phyloP scores from a whole-genome alignment of 352 stramenopile genomes.

The Plasmopara viticola region DNA sequence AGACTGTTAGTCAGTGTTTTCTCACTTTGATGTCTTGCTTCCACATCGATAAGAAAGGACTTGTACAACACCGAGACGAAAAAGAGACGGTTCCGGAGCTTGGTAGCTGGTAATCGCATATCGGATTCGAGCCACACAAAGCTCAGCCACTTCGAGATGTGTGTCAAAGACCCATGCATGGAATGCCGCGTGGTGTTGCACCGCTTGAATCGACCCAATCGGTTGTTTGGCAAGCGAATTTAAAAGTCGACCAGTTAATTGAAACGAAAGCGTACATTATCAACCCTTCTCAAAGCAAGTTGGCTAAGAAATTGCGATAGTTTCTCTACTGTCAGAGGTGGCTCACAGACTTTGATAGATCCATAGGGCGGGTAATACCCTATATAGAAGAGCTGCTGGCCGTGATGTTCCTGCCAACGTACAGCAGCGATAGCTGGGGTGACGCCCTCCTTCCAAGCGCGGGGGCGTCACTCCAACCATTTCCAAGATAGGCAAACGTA shows the following conservation, averaged over 20 bases:
- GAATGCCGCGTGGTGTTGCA: background rate
- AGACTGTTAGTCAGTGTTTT: background rate
- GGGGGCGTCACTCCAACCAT: no score
- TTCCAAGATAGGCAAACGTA: background rate
- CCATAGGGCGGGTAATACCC: background rate
- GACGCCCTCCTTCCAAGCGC: no score
- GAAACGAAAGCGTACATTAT: background rate
- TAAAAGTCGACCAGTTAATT: background rate
- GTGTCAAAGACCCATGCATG: background rate
- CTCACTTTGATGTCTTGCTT: background rate
- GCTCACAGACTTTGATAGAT: background rate
- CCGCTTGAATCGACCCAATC: background rate
- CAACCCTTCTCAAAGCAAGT: background rate
- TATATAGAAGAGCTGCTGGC: background rate
- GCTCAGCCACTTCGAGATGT: background rate
- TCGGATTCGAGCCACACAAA: background rate
- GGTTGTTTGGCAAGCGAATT: conserved; percentile 3
- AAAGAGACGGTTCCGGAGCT: background rate
- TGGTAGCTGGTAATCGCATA: background rate
- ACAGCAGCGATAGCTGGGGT: background rate
- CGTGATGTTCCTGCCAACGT: background rate
- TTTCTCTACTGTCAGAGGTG: background rate
- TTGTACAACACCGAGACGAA: background rate
- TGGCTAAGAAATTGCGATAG: background rate
- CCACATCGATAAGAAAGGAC: background rate